These are phyloP conservation scores for Claviceps arundinis DNA, from an alignment of 2,329 filamentous ascomycete genomes.

Conservation along the genomic window DNA sequence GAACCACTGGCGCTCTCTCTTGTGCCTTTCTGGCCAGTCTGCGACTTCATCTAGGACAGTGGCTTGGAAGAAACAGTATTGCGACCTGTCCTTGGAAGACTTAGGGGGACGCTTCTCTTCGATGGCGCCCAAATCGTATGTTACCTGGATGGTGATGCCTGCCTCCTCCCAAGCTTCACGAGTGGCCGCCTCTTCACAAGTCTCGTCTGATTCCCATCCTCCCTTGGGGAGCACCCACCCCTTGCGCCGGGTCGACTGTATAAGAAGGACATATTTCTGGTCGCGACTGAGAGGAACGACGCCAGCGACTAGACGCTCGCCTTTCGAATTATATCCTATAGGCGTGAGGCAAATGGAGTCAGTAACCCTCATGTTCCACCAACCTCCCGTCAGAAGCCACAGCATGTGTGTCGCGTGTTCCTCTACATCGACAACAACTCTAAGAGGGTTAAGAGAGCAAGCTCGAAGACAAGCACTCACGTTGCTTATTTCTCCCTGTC, in stretches of 20 bases:
- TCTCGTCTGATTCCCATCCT: conserved; percentile 93
- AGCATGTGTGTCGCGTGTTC: background rate
- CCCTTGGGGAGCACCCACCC: conserved; percentile 97
- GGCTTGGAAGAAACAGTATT: conserved; percentile 75
- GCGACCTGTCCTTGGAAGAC: conserved; percentile 46
- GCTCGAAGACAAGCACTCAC: conserved; percentile 36
- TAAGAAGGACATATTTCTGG: conserved; percentile 78
- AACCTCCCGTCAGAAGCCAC: background rate
- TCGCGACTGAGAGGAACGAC: conserved; percentile 81
- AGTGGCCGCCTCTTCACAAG: conserved; percentile 69
- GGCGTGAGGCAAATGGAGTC: conserved; percentile 11
- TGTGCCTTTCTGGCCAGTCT: conserved; percentile 89
- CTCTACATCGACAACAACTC: background rate
- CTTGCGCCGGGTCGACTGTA: conserved; percentile 80
- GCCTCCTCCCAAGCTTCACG: conserved; percentile 98
- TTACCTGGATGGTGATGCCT: conserved; percentile 74
- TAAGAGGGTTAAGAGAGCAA: background rate
- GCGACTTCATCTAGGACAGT: conserved; percentile 74
- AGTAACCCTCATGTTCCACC: conserved; percentile 3
- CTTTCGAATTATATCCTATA: conserved; percentile 79
- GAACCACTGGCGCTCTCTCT: conserved; percentile 84
- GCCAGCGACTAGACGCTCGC: conserved; percentile 89
- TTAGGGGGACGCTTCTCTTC: conserved; percentile 73
- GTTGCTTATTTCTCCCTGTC: conserved; percentile 65
- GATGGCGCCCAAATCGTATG: conserved; percentile 76